Evolutionary conservation across 108 stramenopile genomes (phyloP).

Genomic region (Nitzschia sp.): DNA sequence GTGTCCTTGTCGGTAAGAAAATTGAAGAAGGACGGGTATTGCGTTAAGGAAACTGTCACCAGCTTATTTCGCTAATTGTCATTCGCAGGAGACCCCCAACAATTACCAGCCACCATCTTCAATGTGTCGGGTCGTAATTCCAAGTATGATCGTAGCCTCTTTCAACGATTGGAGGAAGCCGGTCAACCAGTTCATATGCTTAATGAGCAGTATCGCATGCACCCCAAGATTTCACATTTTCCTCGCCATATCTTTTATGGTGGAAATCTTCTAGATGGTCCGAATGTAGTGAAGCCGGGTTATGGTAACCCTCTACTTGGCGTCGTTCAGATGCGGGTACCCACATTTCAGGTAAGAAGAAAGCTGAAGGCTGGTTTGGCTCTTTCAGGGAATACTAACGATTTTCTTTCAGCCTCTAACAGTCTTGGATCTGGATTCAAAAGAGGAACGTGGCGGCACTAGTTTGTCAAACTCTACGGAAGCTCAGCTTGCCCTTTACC

Average conservation of each 20-base stretch:
- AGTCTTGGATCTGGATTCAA: slow-evolving; percentile 81
- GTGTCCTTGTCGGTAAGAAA: slow-evolving; percentile 90
- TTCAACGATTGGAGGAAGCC: slow-evolving; percentile 94
- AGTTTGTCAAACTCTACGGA: slow-evolving; percentile 77
- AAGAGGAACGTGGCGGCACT: slow-evolving; percentile 83
- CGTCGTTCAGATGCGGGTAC: slow-evolving; percentile 41
- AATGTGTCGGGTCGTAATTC: slow-evolving; percentile 73
- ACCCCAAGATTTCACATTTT: slow-evolving; percentile 87
- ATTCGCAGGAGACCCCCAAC: slow-evolving; percentile 87
- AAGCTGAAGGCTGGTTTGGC: not conserved
- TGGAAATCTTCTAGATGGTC: slow-evolving; percentile 79
- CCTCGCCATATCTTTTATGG: slow-evolving; percentile 88
- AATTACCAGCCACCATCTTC: slow-evolving; percentile 98
- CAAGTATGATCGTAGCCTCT: slow-evolving; percentile 93
- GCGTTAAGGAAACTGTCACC: no score
- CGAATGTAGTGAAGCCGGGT: slow-evolving; percentile 66
- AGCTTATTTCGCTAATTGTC: no score
- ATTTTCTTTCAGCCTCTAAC: slow-evolving; percentile 60
- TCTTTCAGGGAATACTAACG: not conserved
- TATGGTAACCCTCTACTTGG: slow-evolving; percentile 72
- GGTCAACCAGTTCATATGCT: slow-evolving; percentile 92
- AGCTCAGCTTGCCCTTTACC: slow-evolving; percentile 72
- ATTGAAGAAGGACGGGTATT: no score
- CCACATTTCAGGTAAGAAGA: slow-evolving; percentile 45
- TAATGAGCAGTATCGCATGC: slow-evolving; percentile 97